Evolutionary conservation across 331 rosid genomes (phyloP), one percentile per base, ranked within the genome.

Genomic region (Cucumis variabilis): DNA sequence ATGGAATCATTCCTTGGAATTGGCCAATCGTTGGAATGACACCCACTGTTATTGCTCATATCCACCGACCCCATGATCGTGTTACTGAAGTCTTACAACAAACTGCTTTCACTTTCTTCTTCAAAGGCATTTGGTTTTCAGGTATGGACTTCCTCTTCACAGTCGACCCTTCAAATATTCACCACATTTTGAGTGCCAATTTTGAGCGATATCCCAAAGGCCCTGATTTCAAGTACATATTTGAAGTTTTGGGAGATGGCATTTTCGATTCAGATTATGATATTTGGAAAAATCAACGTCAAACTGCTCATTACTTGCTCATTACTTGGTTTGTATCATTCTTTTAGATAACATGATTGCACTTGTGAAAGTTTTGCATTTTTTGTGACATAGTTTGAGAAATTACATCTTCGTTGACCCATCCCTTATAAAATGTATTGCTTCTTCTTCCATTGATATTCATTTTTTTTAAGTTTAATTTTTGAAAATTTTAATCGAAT

Each of bases 1-100:
- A 53, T 53, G 60, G 60, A 53, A 16, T 14, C 14, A 14, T 37
- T 23, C 88, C 88, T 6, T 55, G 83, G 71, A 86, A 86, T 19
- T 92, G 89, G 87, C 94, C 93, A 13, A 20, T 93, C 19, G 11
- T 92, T 17, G 96, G 96, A 8, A 92, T 91, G 93, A 23, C 90
- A 17, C 94, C 94, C 1, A 75, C 20, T 7, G 0, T 90, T 6
- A 24, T 90, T 14, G 46, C 19, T 71, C 88, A 92, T 6, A 0
- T 88, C 21, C 27, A 33, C 6, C 48, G 85, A 0, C 3, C 87
- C 11, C 92, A 91, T n/a, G 95, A 94, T 5, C 89, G 17, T n/a
- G 0, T 12, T 5, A 30, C 79, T 5, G 82, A 89, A 0, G 2
- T 55, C 1, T 8, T 94, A 44, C 72, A 66, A 62, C 9, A 48